These are phyloP conservation scores for Ambrosia trifida DNA, from an alignment of 129 eudicot genomes.

Conservation along the genomic window DNA sequence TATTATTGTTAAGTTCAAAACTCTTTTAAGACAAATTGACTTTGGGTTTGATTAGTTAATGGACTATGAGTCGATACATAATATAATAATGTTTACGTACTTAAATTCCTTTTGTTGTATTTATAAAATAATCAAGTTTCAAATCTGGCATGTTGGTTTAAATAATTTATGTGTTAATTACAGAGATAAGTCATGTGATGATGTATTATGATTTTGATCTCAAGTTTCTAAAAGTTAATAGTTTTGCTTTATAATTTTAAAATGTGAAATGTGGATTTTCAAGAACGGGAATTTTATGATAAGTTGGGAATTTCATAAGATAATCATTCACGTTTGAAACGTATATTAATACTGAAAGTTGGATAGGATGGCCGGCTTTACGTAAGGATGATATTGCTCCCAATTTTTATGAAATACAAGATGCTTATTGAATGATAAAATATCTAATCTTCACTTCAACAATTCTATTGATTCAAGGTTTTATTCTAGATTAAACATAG, in stretches of 20 bases:
- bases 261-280: background rate
- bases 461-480: too few species aligned
- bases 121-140: conserved; percentile 23
- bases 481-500: too few species aligned
- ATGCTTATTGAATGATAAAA: too few species aligned
- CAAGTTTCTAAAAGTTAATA: too few species aligned
- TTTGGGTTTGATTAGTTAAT: conserved; percentile 36
- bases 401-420: too few species aligned
- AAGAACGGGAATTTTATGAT: background rate
- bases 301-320: background rate
- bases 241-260: too few species aligned
- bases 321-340: background rate
- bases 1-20: conserved; percentile 20
- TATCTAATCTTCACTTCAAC: too few species aligned
- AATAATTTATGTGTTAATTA: too few species aligned
- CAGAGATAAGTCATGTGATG: too few species aligned
- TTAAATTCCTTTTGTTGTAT: conserved; percentile 29
- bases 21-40: conserved; percentile 12
- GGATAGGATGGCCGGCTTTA: too few species aligned
- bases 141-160: conserved; percentile 36
- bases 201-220: too few species aligned
- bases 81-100: conserved; percentile 30
- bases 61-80: conserved; percentile 14
- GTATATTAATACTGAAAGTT: background rate
- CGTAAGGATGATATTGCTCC: too few species aligned